Evolutionary conservation across 257 asterid species (phyloP).

Genomic region (Salvia splendens): DNA sequence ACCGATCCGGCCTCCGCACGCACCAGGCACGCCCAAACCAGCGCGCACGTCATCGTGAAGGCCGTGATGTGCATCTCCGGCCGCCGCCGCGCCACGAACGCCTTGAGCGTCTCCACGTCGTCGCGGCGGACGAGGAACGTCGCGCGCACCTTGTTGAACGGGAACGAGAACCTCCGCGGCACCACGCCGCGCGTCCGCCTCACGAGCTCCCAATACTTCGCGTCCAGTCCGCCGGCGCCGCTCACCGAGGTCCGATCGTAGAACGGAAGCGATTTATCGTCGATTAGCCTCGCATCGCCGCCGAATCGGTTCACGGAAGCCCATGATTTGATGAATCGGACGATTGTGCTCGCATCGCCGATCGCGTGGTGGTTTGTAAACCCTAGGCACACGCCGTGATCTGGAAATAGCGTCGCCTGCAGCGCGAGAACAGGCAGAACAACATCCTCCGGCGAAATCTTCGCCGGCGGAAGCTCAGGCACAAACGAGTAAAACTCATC

Average conservation of each 20-base stretch:
- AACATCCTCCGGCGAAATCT: constrained; percentile 14
- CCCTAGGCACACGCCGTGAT: constrained; percentile 45
- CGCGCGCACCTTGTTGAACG: constrained; percentile 37
- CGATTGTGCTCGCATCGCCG: constrained; percentile 51
- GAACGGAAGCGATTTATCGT: constrained; percentile 38
- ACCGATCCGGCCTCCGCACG: constrained; percentile 27
- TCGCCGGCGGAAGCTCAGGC: constrained; percentile 44
- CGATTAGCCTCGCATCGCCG: constrained; percentile 36
- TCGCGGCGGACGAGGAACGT: constrained; percentile 35
- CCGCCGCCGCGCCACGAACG: constrained; percentile 13
- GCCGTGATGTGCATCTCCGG: constrained; percentile 38
- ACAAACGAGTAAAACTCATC: constrained; percentile 47
- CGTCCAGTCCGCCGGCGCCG: constrained; percentile 37
- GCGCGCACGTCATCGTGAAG: constrained; percentile 41
- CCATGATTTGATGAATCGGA: constrained; percentile 46
- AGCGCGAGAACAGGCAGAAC: constrained; percentile 43
- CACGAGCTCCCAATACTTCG: constrained; percentile 29
- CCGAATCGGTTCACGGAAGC: constrained; percentile 40
- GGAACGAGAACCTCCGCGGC: constrained; percentile 28
- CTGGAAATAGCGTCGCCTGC: constrained; percentile 49
- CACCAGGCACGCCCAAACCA: constrained; percentile 41
- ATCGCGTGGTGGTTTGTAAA: constrained; percentile 44
- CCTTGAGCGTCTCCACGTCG: constrained; percentile 37
- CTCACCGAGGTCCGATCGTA: constrained; percentile 40
- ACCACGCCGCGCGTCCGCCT: constrained; percentile 24